Conservation (phyloP, 2,329 filamentous ascomycete genomes). For the Macrophomina pseudophaseolina region DNA sequence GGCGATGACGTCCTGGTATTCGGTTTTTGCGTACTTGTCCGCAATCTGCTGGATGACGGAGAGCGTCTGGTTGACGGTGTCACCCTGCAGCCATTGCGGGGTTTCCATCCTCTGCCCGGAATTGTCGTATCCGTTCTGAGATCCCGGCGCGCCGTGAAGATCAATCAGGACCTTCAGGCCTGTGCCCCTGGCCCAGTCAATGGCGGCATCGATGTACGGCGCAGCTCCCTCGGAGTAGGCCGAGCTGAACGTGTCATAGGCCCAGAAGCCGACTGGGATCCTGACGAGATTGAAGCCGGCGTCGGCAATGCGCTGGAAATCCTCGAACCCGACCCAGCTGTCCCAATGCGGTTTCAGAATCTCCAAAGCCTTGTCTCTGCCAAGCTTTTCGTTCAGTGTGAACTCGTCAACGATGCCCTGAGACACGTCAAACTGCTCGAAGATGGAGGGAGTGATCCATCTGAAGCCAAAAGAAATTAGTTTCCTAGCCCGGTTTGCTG, state of each 20-base stretch:
- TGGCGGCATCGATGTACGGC: constrained; percentile 60
- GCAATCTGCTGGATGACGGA: constrained; percentile 63
- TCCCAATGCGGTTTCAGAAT: constrained; percentile 58
- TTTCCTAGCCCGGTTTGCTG: background rate
- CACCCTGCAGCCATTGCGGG: constrained; percentile 53
- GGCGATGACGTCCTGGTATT: constrained; percentile 64
- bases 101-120: constrained; percentile 56
- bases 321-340: constrained; percentile 54
- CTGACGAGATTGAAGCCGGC: constrained; percentile 65
- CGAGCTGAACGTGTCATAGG: constrained; percentile 56
- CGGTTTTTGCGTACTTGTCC: constrained; percentile 58
- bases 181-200: constrained; percentile 60
- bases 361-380: constrained; percentile 46
- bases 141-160: constrained; percentile 58
- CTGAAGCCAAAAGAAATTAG: constrained; percentile 27
- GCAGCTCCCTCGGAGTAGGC: constrained; percentile 60
- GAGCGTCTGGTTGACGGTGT: constrained; percentile 58
- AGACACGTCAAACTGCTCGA: constrained; percentile 43
- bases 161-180: constrained; percentile 65
- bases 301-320: constrained; percentile 62
- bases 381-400: constrained; percentile 57
- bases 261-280: constrained; percentile 66
- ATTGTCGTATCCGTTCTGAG: constrained; percentile 68
- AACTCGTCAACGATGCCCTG: constrained; percentile 56
- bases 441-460: constrained; percentile 65